These are phyloP conservation scores for Buxus sempervirens DNA, from an alignment of 164 flowering plant species.

Conservation along the genomic window DNA sequence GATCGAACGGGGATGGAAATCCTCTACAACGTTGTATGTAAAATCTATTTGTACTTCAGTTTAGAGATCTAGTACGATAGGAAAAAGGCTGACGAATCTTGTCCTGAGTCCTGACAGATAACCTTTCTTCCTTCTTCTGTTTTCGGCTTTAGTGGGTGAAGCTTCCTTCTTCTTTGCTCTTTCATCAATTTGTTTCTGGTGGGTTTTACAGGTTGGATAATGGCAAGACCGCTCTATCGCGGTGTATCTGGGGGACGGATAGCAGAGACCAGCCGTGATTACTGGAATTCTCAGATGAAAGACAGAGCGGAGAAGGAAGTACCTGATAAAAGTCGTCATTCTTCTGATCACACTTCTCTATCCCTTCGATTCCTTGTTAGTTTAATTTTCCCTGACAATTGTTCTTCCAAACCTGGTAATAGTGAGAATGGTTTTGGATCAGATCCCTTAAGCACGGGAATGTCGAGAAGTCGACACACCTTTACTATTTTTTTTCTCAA, in stretches of 20 bases:
- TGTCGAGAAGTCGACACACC: conserved; percentile 52
- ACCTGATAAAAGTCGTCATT: conserved; percentile 31
- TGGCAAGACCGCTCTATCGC: conserved; percentile 80
- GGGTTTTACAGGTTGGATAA: conserved; percentile 28
- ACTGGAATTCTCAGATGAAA: conserved; percentile 64
- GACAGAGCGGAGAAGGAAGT: conserved; percentile 50
- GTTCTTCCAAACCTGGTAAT: conserved; percentile 40
- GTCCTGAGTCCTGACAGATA: background rate
- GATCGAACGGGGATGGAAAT: background rate
- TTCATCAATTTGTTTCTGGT: background rate
- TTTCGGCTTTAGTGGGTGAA: background rate
- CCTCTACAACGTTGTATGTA: too few species aligned
- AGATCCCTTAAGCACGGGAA: conserved; percentile 42
- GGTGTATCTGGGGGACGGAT: conserved; percentile 50
- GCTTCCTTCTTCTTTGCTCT: background rate
- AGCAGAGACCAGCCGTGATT: conserved; percentile 42
- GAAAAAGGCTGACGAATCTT: conserved; percentile 12
- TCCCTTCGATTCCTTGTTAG: conserved; percentile 43
- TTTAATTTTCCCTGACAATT: conserved; percentile 36
- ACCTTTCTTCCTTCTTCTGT: conserved; percentile 8
- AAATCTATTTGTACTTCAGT: background rate
- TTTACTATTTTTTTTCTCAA: conserved; percentile 45
- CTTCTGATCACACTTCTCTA: conserved; percentile 33
- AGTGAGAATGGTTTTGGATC: conserved; percentile 59
- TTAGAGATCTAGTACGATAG: conserved; percentile 20